Percentiles rank a stretch among this genome's conserved stretches.
These are phyloP conservation scores for Ophiostoma triangulosporum DNA, from an alignment of 2,329 filamentous ascomycete species.

Conservation along the genomic window DNA sequence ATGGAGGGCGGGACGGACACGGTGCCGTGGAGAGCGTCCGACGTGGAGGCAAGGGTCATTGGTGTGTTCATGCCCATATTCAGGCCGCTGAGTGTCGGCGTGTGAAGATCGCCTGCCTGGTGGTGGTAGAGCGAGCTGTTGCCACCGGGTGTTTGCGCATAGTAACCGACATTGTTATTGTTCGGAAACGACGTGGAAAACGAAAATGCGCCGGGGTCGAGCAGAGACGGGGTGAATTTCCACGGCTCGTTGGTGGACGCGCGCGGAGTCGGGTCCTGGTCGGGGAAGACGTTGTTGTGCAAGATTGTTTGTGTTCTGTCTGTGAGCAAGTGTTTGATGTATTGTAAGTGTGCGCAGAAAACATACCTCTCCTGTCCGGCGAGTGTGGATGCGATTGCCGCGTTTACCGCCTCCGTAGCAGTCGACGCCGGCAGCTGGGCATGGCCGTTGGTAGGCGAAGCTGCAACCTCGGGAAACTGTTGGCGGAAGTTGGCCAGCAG, in stretches of 20 bases:
- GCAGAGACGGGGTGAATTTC: constrained; percentile 76
- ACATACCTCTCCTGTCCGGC: constrained; percentile 21
- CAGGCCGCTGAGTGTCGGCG: constrained; percentile 57
- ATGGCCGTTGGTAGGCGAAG: constrained; percentile 31
- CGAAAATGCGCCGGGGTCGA: constrained; percentile 73
- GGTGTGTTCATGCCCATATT: constrained; percentile 70
- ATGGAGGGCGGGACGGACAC: constrained; percentile 30
- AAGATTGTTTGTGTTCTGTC: constrained; percentile 32
- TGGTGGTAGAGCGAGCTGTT: constrained; percentile 69
- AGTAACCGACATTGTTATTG: constrained; percentile 50
- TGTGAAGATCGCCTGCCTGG: constrained; percentile 78
- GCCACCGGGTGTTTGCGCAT: constrained; percentile 74
- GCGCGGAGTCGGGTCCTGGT: constrained; percentile 72
- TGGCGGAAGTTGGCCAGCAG: constrained; percentile 74
- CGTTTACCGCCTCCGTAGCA: constrained; percentile 15
- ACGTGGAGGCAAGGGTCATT: constrained; percentile 56
- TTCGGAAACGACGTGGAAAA: constrained; percentile 63
- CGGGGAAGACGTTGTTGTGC: constrained; percentile 34
- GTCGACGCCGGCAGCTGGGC: constrained; percentile 12
- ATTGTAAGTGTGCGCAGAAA: constrained; percentile 30
- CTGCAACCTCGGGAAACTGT: constrained; percentile 58
- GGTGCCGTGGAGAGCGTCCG: constrained; percentile 49
- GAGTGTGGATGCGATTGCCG: constrained; percentile 4
- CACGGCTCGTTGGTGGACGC: constrained; percentile 62
- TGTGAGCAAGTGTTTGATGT: constrained; percentile 19